Base-by-base conservation (phyloP, 371 early-diverging fungal species). In the Saksenaea oblongispora region DNA sequence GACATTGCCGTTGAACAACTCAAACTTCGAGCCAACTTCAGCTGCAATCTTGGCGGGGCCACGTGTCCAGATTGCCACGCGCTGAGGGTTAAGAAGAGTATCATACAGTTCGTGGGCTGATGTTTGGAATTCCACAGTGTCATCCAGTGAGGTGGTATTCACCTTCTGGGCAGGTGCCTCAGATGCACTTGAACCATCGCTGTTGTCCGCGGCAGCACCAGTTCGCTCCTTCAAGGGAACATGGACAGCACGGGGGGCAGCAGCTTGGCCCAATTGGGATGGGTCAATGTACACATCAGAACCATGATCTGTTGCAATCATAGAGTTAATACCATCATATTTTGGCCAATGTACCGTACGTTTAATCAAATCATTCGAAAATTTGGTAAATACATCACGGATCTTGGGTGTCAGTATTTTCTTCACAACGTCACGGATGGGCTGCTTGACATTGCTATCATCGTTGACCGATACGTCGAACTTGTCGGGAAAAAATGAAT, bases 251-350 rank as follows among this genome's bases (percentile, higher is more conserved):
- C 78, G 64, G 39, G 75, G 70, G 60, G 78, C 71, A 28, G 77
- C 69, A 39, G 82, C 69, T 13, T 62, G 42, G 5, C 85, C 84
- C 63, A 82, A 59, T 61, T 84, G 70, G 11, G 73, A 65, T 11
- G 85, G 72, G 15, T 86, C 87, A 63, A 96, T 95, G 73, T 93
- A 92, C 28, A 98, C 96, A 79, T 96, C 98, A 64, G 91, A 87
- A 47, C 88, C 83, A 75, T 98, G 93, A 54, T 83, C 87, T 80
- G 64, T 26, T 37, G n/a, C 51, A 47, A 1, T 36, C 0, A 5
- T 13, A 54, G 2, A n/a, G 34, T 57, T 27, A 34, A 41, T 11
- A 54, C 55, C 39, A 31, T 61, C 3, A 14, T 36, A 15, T 35
- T 24, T 36, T 27, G 13, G 2, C 18, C 53, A 41, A 63, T 51